Conservation (phyloP, 768 basidiomycete genomes). For the Suillus paluster region DNA sequence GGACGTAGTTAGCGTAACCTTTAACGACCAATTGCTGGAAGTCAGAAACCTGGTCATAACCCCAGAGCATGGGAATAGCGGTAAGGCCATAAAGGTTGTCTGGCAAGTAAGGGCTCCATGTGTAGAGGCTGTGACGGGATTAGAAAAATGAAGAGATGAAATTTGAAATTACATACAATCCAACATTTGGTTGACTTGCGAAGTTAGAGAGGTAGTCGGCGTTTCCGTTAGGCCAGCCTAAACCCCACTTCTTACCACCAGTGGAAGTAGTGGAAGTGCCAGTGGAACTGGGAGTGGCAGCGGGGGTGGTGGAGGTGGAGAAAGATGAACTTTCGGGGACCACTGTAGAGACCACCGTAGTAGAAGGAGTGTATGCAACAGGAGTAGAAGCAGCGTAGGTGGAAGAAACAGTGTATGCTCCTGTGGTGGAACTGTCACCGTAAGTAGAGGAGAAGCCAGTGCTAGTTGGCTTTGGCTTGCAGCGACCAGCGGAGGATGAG, state of each 20-base stretch:
- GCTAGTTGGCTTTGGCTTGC: constrained; percentile 54
- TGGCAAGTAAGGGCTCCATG: constrained; percentile 65
- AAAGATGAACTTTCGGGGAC: no score
- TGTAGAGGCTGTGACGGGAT: constrained; percentile 51
- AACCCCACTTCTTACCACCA: constrained; percentile 54
- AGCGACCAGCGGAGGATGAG: constrained; percentile 46
- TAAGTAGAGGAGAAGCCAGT: background rate
- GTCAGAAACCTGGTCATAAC: constrained; percentile 49
- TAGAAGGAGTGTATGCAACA: constrained; percentile 20
- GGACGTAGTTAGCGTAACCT: constrained; percentile 54
- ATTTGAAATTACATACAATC: constrained; percentile 40
- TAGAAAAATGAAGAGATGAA: constrained; percentile 1
- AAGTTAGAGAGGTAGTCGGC: constrained; percentile 55
- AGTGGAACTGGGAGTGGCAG: background rate
- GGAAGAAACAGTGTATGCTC: no score
- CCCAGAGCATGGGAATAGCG: constrained; percentile 75
- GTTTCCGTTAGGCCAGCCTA: constrained; percentile 70
- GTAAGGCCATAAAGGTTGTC: constrained; percentile 49
- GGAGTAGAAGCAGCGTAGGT: constrained; percentile 13
- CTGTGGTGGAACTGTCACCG: constrained; percentile 12
- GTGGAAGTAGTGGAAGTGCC: no score
- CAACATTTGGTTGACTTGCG: constrained; percentile 44
- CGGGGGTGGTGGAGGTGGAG: constrained; percentile 10
- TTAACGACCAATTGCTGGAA: constrained; percentile 51
- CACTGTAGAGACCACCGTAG: no score